phyloP scores from a whole-genome alignment of 2,329 filamentous ascomycete genomes.

The Diaporthe sp. region DNA sequence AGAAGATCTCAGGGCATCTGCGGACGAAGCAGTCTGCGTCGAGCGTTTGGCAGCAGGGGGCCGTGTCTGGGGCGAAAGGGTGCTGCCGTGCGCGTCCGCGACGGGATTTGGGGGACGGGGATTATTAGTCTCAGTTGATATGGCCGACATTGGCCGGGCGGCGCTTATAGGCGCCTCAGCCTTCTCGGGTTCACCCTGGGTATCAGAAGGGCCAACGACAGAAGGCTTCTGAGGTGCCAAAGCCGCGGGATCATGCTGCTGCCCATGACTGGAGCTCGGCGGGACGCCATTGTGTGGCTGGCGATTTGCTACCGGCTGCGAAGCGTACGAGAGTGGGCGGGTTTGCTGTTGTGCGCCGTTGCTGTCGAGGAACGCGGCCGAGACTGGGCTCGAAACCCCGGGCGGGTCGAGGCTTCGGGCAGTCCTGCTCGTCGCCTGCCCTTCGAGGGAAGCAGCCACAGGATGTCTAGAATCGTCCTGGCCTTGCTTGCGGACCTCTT shows the following conservation, averaged over 20 bases:
- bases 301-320: neutral
- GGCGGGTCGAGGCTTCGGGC: neutral
- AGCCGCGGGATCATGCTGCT: neutral
- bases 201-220: neutral
- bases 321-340: neutral
- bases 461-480: neutral
- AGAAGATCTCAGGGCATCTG: neutral
- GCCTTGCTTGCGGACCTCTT: neutral
- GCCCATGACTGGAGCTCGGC: neutral
- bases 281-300: constrained; percentile 2
- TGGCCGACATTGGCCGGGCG: neutral
- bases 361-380: neutral
- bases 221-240: neutral
- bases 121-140: neutral
- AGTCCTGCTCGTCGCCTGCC: neutral
- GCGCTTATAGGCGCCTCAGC: neutral
- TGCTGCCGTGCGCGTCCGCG: neutral
- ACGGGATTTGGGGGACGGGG: neutral
- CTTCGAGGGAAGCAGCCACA: neutral
- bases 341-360: neutral
- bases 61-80: neutral
- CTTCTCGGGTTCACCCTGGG: neutral
- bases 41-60: neutral
- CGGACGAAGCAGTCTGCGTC: neutral
- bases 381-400: neutral